Percentiles rank a stretch among this genome's conserved stretches.
phyloP scores from a whole-genome alignment of 2,329 filamentous ascomycete species.

The Microascus cirrosus region DNA sequence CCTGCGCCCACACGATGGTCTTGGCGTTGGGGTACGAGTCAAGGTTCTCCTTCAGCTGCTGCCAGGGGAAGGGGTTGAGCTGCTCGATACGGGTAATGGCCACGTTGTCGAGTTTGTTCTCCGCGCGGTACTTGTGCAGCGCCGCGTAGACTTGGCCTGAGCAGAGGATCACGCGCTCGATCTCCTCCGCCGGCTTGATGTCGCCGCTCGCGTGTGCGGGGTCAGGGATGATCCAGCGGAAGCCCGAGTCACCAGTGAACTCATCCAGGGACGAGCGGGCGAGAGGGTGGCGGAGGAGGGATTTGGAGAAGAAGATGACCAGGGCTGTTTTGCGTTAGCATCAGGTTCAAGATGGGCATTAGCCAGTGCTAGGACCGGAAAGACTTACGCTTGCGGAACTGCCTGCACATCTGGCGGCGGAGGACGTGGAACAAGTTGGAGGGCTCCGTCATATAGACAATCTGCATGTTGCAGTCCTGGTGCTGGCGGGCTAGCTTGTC shows the following conservation, averaged over 20 bases:
- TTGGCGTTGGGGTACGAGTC: slow-evolving; percentile 96
- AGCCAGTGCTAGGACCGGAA: background rate
- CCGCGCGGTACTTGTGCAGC: slow-evolving; percentile 80
- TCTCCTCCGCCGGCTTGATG: slow-evolving; percentile 72
- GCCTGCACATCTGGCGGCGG: slow-evolving; percentile 94
- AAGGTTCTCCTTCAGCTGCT: slow-evolving; percentile 90
- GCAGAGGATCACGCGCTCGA: slow-evolving; percentile 91
- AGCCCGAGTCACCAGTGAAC: slow-evolving; percentile 83
- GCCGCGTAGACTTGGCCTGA: slow-evolving; percentile 88
- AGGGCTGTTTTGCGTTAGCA: slow-evolving; percentile 47
- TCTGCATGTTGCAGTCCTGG: slow-evolving; percentile 97
- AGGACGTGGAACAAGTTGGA: slow-evolving; percentile 95
- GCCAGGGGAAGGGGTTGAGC: slow-evolving; percentile 98
- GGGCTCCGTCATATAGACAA: slow-evolving; percentile 93
- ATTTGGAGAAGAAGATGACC: slow-evolving; percentile 97
- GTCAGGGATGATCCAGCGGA: slow-evolving; percentile 93
- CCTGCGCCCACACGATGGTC: slow-evolving; percentile 94
- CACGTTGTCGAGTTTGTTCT: slow-evolving; percentile 78
- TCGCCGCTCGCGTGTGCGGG: slow-evolving; percentile 65
- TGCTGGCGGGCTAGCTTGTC: slow-evolving; percentile 94
- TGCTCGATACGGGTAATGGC: slow-evolving; percentile 95
- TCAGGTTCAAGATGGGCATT: slow-evolving; percentile 10
- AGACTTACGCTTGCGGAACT: slow-evolving; percentile 93
- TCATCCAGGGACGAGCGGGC: slow-evolving; percentile 84
- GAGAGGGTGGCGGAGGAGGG: slow-evolving; percentile 84